These are phyloP conservation scores for Haplographium delicatum DNA, from an alignment of 495 filamentous ascomycete species.

Conservation along the genomic window DNA sequence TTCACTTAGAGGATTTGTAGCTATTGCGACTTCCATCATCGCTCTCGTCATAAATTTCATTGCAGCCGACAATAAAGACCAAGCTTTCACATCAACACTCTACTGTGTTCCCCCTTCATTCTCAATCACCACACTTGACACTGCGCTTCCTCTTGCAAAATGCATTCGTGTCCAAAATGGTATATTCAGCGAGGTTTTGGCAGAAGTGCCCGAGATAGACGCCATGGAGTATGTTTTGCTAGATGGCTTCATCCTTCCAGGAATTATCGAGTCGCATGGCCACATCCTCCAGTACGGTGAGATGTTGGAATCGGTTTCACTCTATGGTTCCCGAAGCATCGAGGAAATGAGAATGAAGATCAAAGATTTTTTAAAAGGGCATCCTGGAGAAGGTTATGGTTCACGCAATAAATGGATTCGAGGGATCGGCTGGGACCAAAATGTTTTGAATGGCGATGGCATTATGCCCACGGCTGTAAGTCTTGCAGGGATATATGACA, in stretches of 20 bases:
- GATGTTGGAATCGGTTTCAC: slow-evolving; percentile 52
- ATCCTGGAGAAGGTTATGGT: slow-evolving; percentile 25
- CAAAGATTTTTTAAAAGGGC: slow-evolving; percentile 40
- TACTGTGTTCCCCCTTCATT: slow-evolving; percentile 29
- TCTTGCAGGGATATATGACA: slow-evolving; percentile 15
- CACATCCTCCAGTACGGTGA: slow-evolving; percentile 60
- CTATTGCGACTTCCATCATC: too few relatives aligned
- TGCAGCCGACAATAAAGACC: neutral
- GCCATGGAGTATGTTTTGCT: slow-evolving; percentile 7
- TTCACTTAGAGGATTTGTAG: too few relatives aligned
- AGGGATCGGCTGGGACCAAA: slow-evolving; percentile 64
- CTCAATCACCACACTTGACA: slow-evolving; percentile 32
- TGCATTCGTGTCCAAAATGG: slow-evolving; percentile 39
- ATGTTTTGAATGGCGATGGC: slow-evolving; percentile 45
- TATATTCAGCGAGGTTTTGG: slow-evolving; percentile 23
- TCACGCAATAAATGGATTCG: slow-evolving; percentile 47
- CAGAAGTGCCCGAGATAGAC: slow-evolving; percentile 3
- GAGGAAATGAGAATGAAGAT: slow-evolving; percentile 44
- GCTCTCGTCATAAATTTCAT: slow-evolving; percentile 21
- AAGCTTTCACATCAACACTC: slow-evolving; percentile 8
- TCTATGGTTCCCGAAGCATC: slow-evolving; percentile 49
- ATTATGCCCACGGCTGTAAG: slow-evolving; percentile 57
- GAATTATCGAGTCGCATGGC: slow-evolving; percentile 61
- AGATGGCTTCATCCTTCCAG: slow-evolving; percentile 47
- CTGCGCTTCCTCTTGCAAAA: slow-evolving; percentile 25